These are phyloP conservation scores for Stemphylium lycopersici DNA, from an alignment of 2,329 filamentous ascomycete genomes.

Conservation along the genomic window DNA sequence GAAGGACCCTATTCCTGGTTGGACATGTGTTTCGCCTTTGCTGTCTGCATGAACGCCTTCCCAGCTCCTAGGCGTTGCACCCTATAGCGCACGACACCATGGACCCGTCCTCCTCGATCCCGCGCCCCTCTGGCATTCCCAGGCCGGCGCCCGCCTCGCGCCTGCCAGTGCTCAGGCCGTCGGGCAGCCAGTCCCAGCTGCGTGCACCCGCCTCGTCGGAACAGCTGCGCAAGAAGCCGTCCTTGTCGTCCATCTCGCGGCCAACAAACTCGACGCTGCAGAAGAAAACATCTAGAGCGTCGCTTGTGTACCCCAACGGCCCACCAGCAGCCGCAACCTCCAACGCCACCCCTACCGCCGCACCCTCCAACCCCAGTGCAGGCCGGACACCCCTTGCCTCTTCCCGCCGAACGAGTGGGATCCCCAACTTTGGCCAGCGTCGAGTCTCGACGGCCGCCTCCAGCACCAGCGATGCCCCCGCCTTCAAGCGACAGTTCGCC, in stretches of 20 bases:
- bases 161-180: conserved; percentile 56
- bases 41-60: conserved; percentile 10
- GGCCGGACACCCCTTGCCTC: conserved; percentile 32
- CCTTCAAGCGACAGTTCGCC: conserved; percentile 47
- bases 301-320: conserved; percentile 34
- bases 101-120: conserved; percentile 40
- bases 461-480: conserved; percentile 28
- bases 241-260: conserved; percentile 31
- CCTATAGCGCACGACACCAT: conserved; percentile 32
- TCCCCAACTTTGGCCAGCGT: conserved; percentile 25
- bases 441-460: conserved; percentile 15
- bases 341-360: conserved; percentile 9
- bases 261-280: conserved; percentile 29
- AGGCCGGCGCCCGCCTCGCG: conserved; percentile 56
- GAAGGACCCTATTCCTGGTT: conserved; percentile 11
- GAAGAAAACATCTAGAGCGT: conserved; percentile 41
- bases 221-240: conserved; percentile 45
- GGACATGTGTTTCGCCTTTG: conserved; percentile 11
- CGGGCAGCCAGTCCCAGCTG: conserved; percentile 49
- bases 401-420: conserved; percentile 28
- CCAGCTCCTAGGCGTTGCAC: conserved; percentile 6
- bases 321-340: conserved; percentile 15
- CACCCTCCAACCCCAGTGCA: conserved; percentile 22
- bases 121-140: conserved; percentile 52
- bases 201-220: conserved; percentile 54